Evolutionary conservation across 257 asterid species (phyloP), one percentile per base, ranked within the genome.

Genomic region (Penstemon barbatus): DNA sequence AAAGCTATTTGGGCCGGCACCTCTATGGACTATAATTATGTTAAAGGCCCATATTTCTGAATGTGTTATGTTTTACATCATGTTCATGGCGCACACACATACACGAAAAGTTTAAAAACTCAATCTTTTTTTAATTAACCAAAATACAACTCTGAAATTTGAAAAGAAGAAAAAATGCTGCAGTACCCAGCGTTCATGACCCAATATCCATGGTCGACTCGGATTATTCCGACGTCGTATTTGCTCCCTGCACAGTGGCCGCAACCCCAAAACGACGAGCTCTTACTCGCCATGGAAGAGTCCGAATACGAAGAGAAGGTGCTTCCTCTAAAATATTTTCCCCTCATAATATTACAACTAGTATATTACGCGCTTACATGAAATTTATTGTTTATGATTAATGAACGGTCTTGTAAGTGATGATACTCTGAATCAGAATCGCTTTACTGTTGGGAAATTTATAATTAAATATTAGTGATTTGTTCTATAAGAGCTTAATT

Each of bases 231-330:
- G 79, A 80, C 97, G 68, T 85, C 97, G 75, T 86, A 67, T 78
- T 61, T 91, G 70, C 96, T 91, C 4, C 88, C 86, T 6, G 76
- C 85, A 10, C 99, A 91, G 81, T 94, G 97, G 99, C 96, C 97
- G 45, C 88, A 80, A 50, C 97, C 96, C 65, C 93, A 81, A 3
- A 82, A 70, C 81, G 97, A 91, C 76, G 97, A 94, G 77, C 80
- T 89, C 46, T 87, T 93, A 69, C 92, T 90, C 59, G 89, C 99
- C 80, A 79, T 88, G 84, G 96, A 90, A 81, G 99, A 93, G 69
- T 66, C 96, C 44, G 91, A 88, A 45, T 83, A 81, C 85, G 97
- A 93, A 69, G 95, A 90, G 55, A 91, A 90, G 97, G 99, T 92
- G 36, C 33, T 49, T 55, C 42, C 50, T 10, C 33, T 25, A 25